Base-by-base conservation (phyloP, 805 yeast genomes). In the Metschnikowia hibisci region DNA sequence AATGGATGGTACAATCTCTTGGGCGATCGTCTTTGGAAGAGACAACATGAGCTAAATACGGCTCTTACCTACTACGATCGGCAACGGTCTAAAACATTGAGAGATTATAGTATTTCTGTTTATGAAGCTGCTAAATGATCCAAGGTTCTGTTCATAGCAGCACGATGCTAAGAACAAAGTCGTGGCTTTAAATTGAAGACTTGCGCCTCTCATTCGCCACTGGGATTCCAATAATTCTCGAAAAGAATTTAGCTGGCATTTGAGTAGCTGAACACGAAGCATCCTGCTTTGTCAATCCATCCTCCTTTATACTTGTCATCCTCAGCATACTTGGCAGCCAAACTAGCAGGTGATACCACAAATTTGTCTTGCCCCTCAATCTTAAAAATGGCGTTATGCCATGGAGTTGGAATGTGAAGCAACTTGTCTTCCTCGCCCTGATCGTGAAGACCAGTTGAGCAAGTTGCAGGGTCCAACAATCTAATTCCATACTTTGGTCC, bases 401-500 rank as follows among this genome's bases (percentile, higher is more conserved):
- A 80, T 36, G 84, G 84, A 0, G 84, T 79, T 39, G 84, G 84
- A 45, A 80, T 78, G 56, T 80, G 84, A 44, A 80, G 67, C 49
- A 76, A 62, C 78, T 48, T 82, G 27, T 53, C 53, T 23, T 52
- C 53, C 39, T 60, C 61, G 37, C 64, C 65, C 39, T 73, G 74
- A 27, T 78, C 57, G n/a, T 73, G 63, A 39, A 62, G 68, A 13
- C 78, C 71, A 12, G 74, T 74, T 38, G 63, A 67, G 48, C 82
- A 77, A 34, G 66, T 64, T 1, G 64, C 63, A 0, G 58, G 52
- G 34, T 54, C 65, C 50, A 80, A 71, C 15, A 79, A 63, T 45
- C 67, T 70, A 34, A 80, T 67, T 18, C 83, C 84, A 60, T 65
- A 79, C 57, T 80, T 80, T 11, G 84, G 84, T 1, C 84, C 84